These are phyloP conservation scores for Grigorovia transvaalensis DNA, from an alignment of 805 yeast species.

Conservation along the genomic window DNA sequence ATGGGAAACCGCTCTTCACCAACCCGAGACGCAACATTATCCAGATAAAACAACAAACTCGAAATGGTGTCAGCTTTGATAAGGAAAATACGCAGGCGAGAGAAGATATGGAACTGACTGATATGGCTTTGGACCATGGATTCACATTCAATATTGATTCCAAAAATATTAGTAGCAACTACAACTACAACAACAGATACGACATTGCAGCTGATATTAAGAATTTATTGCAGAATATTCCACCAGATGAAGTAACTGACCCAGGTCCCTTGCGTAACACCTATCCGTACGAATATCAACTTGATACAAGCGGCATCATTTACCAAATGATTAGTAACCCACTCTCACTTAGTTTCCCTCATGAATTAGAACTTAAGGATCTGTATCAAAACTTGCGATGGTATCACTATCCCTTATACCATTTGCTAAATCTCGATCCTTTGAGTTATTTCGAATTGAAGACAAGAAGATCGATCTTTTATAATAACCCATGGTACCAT, in stretches of 20 bases:
- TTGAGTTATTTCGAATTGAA: slow-evolving; percentile 18
- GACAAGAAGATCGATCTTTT: slow-evolving; percentile 14
- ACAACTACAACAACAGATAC: too few species aligned
- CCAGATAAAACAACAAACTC: background rate
- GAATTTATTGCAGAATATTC: background rate
- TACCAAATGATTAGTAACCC: slow-evolving; percentile 12
- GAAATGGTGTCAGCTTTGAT: background rate
- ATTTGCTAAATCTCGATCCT: slow-evolving; percentile 18
- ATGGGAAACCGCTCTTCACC: background rate
- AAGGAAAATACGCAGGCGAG: background rate
- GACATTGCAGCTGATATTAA: background rate
- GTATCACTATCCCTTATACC: slow-evolving; percentile 16
- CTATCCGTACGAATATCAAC: slow-evolving; percentile 15
- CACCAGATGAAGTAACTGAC: background rate
- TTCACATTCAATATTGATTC: too few species aligned
- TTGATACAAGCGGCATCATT: slow-evolving; percentile 15
- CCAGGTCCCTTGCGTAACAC: background rate
- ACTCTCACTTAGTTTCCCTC: slow-evolving; percentile 11
- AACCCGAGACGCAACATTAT: background rate
- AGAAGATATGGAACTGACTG: background rate
- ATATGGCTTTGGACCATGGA: background rate
- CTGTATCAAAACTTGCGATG: slow-evolving; percentile 4
- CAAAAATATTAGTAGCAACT: too few species aligned
- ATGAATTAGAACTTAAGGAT: slow-evolving; percentile 21
- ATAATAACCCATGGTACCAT: slow-evolving; percentile 7